Percentiles rank a stretch among this genome's conserved stretches.
phyloP scores from a whole-genome alignment of 2,329 filamentous ascomycete species.

The Nigrospora oryzae region DNA sequence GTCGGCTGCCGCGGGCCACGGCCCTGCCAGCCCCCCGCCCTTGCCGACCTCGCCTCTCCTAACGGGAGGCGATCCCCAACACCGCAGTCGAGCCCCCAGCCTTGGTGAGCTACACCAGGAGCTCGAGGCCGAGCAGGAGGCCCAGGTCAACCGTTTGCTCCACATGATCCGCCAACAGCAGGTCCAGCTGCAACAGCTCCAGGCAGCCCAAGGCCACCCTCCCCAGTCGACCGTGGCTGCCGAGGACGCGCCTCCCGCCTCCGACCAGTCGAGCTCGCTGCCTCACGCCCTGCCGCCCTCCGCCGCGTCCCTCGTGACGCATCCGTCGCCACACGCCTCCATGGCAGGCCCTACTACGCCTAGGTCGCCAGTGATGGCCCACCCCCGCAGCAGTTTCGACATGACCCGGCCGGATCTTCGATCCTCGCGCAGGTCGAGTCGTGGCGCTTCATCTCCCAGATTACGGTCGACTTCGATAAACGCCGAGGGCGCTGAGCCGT shows the following conservation, averaged over 20 bases:
- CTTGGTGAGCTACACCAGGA: constrained; percentile 72
- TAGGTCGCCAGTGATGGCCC: constrained; percentile 39
- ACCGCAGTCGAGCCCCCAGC: constrained; percentile 61
- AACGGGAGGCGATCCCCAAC: constrained; percentile 36
- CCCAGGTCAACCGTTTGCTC: constrained; percentile 70
- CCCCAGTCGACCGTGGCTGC: constrained; percentile 27
- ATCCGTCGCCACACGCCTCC: constrained; percentile 22
- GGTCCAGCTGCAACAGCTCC: constrained; percentile 56
- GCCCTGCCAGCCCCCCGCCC: constrained; percentile 34
- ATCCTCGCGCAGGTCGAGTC: constrained; percentile 51
- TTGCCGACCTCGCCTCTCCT: constrained; percentile 37
- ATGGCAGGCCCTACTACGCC: constrained; percentile 31
- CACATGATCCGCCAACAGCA: constrained; percentile 72
- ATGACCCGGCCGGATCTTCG: constrained; percentile 46
- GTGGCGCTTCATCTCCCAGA: constrained; percentile 44
- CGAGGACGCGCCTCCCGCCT: constrained; percentile 38
- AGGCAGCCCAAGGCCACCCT: constrained; percentile 30
- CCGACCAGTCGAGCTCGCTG: constrained; percentile 33
- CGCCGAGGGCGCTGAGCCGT: constrained; percentile 48
- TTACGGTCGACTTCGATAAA: constrained; percentile 50
- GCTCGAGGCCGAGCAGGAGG: constrained; percentile 71
- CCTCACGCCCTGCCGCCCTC: constrained; percentile 18
- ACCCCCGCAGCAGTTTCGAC: constrained; percentile 51
- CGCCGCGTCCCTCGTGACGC: constrained; percentile 8
- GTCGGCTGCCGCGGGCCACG: constrained; percentile 17